A percentile compares a stretch with the other conserved stretches of the same genome.
Conservation (phyloP, 2,329 filamentous ascomycete genomes). For the Blastomyces percursus region DNA sequence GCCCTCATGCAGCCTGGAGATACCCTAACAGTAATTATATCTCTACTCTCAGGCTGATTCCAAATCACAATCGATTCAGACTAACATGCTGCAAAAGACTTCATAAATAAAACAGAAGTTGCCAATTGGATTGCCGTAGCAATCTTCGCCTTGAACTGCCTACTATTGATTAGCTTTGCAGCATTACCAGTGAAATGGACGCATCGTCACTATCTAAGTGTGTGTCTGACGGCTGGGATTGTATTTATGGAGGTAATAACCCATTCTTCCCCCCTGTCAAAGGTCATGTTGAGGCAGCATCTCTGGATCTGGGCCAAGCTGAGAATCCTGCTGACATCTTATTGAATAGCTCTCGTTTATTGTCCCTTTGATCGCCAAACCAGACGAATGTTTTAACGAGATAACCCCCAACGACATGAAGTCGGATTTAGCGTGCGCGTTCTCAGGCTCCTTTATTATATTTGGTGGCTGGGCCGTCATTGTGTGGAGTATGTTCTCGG, state of each 20-base stretch:
- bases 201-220: conserved; percentile 81
- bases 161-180: conserved; percentile 69
- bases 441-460: conserved; percentile 76
- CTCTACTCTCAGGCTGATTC: conserved; percentile 6
- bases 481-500: conserved; percentile 57
- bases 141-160: conserved; percentile 59
- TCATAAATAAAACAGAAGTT: conserved; percentile 48
- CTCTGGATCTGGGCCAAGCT: background rate
- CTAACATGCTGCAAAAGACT: conserved; percentile 29
- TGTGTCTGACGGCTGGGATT: conserved; percentile 68
- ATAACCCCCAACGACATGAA: conserved; percentile 95
- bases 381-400: conserved; percentile 71
- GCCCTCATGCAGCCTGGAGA: conserved; percentile 70
- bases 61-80: background rate
- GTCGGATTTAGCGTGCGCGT: conserved; percentile 68
- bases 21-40: conserved; percentile 46
- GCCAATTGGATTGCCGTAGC: conserved; percentile 77
- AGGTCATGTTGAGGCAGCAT: background rate
- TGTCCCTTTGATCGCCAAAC: conserved; percentile 67
- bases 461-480: conserved; percentile 74
- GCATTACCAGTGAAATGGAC: conserved; percentile 79
- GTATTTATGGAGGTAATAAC: conserved; percentile 61
- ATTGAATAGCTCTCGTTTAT: conserved; percentile 68
- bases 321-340: conserved; percentile 15
- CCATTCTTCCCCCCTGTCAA: background rate